Conservation (phyloP, 345 rosid genomes). For the Salix brachista region DNA sequence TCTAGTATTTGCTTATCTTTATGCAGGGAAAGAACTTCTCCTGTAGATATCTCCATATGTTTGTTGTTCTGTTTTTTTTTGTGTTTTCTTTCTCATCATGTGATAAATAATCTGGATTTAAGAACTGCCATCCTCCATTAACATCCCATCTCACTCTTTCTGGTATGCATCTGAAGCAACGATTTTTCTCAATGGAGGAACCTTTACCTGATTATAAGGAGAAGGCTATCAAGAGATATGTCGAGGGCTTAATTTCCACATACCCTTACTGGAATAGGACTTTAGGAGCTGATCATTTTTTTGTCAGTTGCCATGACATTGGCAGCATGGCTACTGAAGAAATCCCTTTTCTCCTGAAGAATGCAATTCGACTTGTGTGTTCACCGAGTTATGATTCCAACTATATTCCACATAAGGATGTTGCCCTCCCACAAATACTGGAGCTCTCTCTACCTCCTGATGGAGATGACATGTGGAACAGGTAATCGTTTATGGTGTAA, state of each 20-base stretch:
- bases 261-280: constrained; percentile 97
- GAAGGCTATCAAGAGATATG: constrained; percentile 55
- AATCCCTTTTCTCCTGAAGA: constrained; percentile 69
- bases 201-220: not conserved
- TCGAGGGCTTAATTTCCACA: constrained; percentile 61
- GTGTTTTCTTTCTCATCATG: not conserved
- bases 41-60: not conserved
- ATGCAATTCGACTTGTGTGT: constrained; percentile 88
- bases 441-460: constrained; percentile 95
- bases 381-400: constrained; percentile 94
- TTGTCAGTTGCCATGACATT: constrained; percentile 93
- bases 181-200: not conserved
- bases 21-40: not conserved
- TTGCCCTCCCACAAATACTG: constrained; percentile 90
- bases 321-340: constrained; percentile 95
- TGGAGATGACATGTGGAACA: constrained; percentile 72
- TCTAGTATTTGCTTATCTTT: no score
- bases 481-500: constrained; percentile 34
- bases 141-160: not conserved
- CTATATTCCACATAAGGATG: constrained; percentile 94
- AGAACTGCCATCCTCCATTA: not conserved
- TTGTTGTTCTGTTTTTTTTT: not conserved
- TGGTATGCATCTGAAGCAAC: not conserved
- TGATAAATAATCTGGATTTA: not conserved
- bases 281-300: constrained; percentile 94